These are phyloP conservation scores for Hepatocystis sp. DNA, from an alignment of 169 alveolate genomes.

Conservation along the genomic window DNA sequence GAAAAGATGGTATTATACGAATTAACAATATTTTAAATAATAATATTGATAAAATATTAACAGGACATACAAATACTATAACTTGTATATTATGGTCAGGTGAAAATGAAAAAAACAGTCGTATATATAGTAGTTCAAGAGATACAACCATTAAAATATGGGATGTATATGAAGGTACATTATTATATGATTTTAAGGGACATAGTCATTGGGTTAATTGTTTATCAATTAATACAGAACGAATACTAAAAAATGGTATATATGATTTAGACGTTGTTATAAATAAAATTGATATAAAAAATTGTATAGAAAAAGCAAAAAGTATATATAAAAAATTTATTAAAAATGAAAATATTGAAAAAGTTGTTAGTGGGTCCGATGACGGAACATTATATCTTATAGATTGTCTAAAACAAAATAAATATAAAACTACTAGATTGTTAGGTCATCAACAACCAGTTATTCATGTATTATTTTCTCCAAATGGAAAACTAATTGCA, in stretches of 20 bases:
- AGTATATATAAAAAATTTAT: constrained; percentile 71
- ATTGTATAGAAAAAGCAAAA: constrained; percentile 78
- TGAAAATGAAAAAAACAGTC: constrained; percentile 62
- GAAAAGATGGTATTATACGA: constrained; percentile 93
- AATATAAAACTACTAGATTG: constrained; percentile 90
- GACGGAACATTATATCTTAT: constrained; percentile 95
- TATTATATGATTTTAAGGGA: constrained; percentile 89
- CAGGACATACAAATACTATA: constrained; percentile 94
- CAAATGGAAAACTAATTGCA: constrained; percentile 97
- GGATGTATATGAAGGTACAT: constrained; percentile 85
- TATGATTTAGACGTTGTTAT: constrained; percentile 81
- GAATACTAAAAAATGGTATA: constrained; percentile 93
- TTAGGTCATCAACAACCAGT: constrained; percentile 98
- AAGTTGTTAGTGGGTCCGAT: constrained; percentile 98
- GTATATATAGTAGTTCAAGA: constrained; percentile 93
- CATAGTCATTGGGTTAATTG: constrained; percentile 99
- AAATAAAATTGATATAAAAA: constrained; percentile 80
- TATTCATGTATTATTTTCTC: constrained; percentile 97
- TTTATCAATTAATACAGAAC: constrained; percentile 95
- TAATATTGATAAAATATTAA: constrained; percentile 85
- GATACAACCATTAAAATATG: constrained; percentile 96
- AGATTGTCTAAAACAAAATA: constrained; percentile 91
- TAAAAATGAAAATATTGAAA: constrained; percentile 91
- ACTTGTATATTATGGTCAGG: constrained; percentile 98
- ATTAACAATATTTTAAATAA: constrained; percentile 93